Base-by-base conservation (phyloP, 208 protist genomes). In the Leptomonas pyrrhocoris region DNA sequence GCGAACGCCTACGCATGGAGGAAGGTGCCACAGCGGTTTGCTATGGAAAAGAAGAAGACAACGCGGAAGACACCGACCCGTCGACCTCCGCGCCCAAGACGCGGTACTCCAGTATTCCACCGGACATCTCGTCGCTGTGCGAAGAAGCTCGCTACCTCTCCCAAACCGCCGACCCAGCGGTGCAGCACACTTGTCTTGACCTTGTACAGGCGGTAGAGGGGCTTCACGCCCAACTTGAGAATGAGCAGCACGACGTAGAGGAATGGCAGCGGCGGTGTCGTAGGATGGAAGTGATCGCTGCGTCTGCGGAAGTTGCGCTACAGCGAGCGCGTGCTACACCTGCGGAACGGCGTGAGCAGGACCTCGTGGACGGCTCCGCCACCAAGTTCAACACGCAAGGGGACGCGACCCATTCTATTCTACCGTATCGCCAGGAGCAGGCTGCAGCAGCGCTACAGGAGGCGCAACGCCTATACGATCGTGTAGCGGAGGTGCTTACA, bases 401-500 rank as follows among this genome's bases (percentile, higher is more conserved):
- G 3, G 34, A 38, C 34, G 34, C 34, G 34, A 9, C 34, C 3
- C 9, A 38, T 38, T 38, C 34, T 3, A 3, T 38, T 38, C 9
- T 9, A 38, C 34, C 34, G 34, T 9, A 38, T 3, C 9, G 9
- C 34, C 48, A 62, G 6, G 49, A 51, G 51, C 28, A 48, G 45
- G 71, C 64, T 21, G 74, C 73, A 36, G 58, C 48, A n/a, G 23
- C 40, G 19, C 25, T 50, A 34, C 53, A 59, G 28, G 60, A 68
- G 58, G 57, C 13, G 21, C 59, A 75, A 54, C 53, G 64, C 15
- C 68, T 81, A 1, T 74, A 69, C 53, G 65, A 74, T 0, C 70
- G 61, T 38, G 62, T 85, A 12, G 28, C 56, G 7, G 43, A 68
- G 38, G 36, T 82, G 23, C 63, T 74, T 6, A n/a, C 56, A 3